Evolutionary conservation across 805 yeast genomes (phyloP).

Genomic region (Kockiozyma suomiensis): DNA sequence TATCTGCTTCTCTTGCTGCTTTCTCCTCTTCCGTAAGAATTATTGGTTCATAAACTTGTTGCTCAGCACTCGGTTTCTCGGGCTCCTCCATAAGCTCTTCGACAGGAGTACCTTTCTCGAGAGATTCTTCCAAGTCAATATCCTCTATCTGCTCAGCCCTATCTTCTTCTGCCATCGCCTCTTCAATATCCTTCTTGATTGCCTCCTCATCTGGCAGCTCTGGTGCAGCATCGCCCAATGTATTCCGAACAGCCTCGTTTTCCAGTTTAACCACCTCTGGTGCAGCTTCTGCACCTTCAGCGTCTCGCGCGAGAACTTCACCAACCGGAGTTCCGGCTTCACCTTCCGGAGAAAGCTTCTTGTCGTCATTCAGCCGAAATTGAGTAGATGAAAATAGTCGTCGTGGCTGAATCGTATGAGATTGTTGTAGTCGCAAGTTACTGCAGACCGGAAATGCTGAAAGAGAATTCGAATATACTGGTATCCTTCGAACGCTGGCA

Average conservation of each 20-base stretch:
- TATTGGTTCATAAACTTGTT: not conserved
- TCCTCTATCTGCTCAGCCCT: constrained; percentile 3
- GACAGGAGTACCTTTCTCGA: constrained; percentile 9
- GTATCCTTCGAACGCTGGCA: constrained; percentile 13
- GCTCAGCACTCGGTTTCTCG: not conserved
- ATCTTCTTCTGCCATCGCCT: not conserved
- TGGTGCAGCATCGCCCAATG: not conserved
- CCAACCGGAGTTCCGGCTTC: constrained; percentile 35
- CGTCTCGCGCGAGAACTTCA: constrained; percentile 32
- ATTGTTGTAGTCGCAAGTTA: not conserved
- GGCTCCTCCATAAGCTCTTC: constrained; percentile 6
- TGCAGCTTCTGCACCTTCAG: constrained; percentile 22
- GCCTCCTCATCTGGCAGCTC: not conserved
- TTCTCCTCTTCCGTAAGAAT: not conserved
- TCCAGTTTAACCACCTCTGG: constrained; percentile 32
- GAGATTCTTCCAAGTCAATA: not conserved
- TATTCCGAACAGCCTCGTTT: constrained; percentile 5
- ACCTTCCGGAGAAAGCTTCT: constrained; percentile 26
- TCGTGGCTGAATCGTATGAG: not conserved
- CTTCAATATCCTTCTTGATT: not conserved
- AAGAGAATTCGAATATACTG: not conserved
- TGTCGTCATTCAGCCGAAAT: not conserved
- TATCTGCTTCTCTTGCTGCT: not conserved
- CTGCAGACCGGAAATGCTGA: not conserved
- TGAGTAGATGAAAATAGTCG: not conserved